A percentile compares a stretch with the other conserved stretches of the same genome.
Conservation (phyloP, 441 rosid species). For the Gossypium aridum region DNA sequence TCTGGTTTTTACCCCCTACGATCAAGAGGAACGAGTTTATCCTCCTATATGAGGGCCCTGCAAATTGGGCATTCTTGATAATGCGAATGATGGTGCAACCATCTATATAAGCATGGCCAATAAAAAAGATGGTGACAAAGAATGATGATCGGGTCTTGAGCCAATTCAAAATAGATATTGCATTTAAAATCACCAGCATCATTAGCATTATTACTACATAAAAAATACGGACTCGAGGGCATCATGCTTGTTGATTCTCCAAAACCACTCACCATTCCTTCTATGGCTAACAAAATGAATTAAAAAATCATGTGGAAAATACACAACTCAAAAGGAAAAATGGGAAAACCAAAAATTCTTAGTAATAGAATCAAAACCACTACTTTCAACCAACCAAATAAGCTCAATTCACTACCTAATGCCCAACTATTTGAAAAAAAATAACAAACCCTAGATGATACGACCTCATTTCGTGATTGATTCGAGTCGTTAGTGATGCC, state of each 20-base stretch:
- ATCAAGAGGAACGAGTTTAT: constrained; percentile 80
- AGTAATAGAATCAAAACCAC: neutral
- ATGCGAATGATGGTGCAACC: constrained; percentile 78
- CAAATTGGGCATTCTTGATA: constrained; percentile 88
- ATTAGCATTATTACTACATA: constrained; percentile 21
- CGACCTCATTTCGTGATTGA: no score
- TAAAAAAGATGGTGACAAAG: constrained; percentile 81
- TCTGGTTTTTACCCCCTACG: constrained; percentile 77
- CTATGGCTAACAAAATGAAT: neutral
- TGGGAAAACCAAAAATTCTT: neutral
- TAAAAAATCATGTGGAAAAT: neutral
- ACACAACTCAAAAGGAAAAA: neutral
- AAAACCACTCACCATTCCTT: constrained; percentile 34
- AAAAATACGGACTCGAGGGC: constrained; percentile 25
- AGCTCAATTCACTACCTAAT: neutral
- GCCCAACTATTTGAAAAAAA: neutral
- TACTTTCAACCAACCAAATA: neutral
- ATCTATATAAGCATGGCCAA: constrained; percentile 77
- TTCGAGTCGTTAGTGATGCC: no score
- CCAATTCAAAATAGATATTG: constrained; percentile 89
- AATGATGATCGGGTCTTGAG: constrained; percentile 87
- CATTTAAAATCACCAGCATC: constrained; percentile 77
- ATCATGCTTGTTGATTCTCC: constrained; percentile 36
- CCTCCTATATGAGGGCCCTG: constrained; percentile 78
- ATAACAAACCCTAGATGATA: neutral